Evolutionary conservation across 163 green algal genomes (phyloP).

Genomic region (Smithsoniella earleae): DNA sequence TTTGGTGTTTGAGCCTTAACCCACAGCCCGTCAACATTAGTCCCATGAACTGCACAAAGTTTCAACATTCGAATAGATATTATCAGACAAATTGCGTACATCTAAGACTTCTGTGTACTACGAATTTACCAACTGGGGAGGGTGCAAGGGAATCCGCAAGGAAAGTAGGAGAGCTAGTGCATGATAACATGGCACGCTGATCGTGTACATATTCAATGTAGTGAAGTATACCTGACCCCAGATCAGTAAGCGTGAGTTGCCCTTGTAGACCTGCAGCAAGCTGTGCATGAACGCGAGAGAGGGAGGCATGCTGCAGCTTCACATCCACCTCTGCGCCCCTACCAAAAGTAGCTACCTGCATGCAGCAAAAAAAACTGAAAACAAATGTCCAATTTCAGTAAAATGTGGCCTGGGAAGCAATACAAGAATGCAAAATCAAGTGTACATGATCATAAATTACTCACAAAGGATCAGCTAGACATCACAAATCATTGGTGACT

Average conservation of each 20-base stretch:
- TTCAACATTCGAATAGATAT: not conserved
- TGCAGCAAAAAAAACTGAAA: no score
- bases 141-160: no score
- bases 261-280: not conserved
- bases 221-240: not conserved
- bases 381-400: no score
- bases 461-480: no score
- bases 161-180: no score
- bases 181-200: not conserved
- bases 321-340: not conserved
- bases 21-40: constrained; percentile 22
- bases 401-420: no score
- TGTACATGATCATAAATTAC: no score
- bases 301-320: constrained; percentile 16
- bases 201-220: not conserved
- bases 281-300: constrained; percentile 23
- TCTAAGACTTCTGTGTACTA: no score
- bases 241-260: not conserved
- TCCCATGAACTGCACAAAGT: constrained; percentile 12
- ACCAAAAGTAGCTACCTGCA: constrained; percentile 15
- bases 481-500: no score
- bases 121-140: no score
- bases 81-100: not conserved
- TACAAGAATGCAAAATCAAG: no score
- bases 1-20: constrained; percentile 6